phyloP scores from a whole-genome alignment of 2,329 filamentous ascomycete species.

The Didymella glomerata region DNA sequence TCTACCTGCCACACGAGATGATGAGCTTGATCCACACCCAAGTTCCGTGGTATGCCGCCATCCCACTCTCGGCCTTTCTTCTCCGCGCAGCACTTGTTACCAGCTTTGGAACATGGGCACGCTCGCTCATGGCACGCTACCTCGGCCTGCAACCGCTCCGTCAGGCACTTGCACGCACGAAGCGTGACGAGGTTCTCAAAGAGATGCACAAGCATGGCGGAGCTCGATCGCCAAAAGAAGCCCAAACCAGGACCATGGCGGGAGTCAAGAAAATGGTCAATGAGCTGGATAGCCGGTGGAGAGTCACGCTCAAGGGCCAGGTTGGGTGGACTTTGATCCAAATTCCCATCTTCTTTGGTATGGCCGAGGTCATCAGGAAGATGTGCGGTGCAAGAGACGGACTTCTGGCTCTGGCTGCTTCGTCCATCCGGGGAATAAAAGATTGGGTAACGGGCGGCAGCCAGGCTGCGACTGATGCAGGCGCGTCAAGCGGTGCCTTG shows the following conservation, averaged over 20 bases:
- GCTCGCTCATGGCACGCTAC: conserved; percentile 53
- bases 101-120: conserved; percentile 55
- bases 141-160: conserved; percentile 54
- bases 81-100: conserved; percentile 59
- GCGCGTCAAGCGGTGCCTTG: background rate
- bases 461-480: background rate
- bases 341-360: conserved; percentile 49
- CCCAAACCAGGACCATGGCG: conserved; percentile 16
- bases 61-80: conserved; percentile 63
- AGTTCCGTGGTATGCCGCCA: conserved; percentile 63
- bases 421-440: conserved; percentile 17
- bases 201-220: conserved; percentile 24
- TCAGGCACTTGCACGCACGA: conserved; percentile 39
- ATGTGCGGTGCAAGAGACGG: conserved; percentile 46
- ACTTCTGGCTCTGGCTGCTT: conserved; percentile 39
- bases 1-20: conserved; percentile 56
- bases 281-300: conserved; percentile 43
- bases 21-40: conserved; percentile 62
- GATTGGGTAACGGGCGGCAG: background rate
- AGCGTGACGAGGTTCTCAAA: conserved; percentile 30
- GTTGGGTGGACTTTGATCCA: conserved; percentile 43
- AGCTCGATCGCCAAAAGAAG: conserved; percentile 34
- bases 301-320: conserved; percentile 35
- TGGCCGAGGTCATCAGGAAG: conserved; percentile 48
- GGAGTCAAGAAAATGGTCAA: conserved; percentile 34